Conservation (phyloP, 2,329 filamentous ascomycete genomes). For the Zasmidium citrigriseum region DNA sequence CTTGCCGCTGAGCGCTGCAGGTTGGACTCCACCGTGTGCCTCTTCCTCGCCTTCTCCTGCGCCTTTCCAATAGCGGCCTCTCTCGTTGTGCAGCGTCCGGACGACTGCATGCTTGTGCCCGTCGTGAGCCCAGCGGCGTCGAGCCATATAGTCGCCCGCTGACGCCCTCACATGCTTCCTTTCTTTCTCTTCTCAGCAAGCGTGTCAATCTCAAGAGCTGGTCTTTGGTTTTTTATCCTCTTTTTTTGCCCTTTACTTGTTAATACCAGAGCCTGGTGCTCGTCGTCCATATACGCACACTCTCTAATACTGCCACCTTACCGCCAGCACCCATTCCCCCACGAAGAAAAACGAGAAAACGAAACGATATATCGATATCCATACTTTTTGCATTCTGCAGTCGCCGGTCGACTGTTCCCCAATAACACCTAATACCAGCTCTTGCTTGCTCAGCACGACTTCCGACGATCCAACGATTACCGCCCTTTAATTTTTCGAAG, state of each 20-base stretch:
- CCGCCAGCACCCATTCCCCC: conserved; percentile 22
- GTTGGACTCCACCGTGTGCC: not conserved
- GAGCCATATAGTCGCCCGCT: conserved; percentile 15
- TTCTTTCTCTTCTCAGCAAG: conserved; percentile 50
- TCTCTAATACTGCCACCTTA: conserved; percentile 28
- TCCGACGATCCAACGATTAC: conserved; percentile 26
- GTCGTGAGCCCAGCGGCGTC: conserved; percentile 4
- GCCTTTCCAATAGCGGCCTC: conserved; percentile 29
- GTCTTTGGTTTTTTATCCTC: conserved; percentile 47
- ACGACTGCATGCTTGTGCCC: conserved; percentile 2
- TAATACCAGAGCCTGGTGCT: conserved; percentile 52
- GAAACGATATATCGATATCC: conserved; percentile 1
- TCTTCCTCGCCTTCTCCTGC: conserved; percentile 17
- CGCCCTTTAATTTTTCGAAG: conserved; percentile 20
- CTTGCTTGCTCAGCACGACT: conserved; percentile 49
- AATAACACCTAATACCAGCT: conserved; percentile 45
- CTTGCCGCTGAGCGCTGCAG: not conserved
- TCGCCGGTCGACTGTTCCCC: conserved; percentile 36
- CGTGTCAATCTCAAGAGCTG: conserved; percentile 53
- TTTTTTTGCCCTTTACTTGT: conserved; percentile 37
- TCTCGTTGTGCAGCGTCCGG: conserved; percentile 10
- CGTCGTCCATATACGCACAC: conserved; percentile 28
- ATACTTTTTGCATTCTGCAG: conserved; percentile 33
- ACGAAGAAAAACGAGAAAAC: conserved; percentile 23
- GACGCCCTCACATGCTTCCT: conserved; percentile 14